phyloP scores from a whole-genome alignment of 345 rosid species.

The Excoecaria agallocha region DNA sequence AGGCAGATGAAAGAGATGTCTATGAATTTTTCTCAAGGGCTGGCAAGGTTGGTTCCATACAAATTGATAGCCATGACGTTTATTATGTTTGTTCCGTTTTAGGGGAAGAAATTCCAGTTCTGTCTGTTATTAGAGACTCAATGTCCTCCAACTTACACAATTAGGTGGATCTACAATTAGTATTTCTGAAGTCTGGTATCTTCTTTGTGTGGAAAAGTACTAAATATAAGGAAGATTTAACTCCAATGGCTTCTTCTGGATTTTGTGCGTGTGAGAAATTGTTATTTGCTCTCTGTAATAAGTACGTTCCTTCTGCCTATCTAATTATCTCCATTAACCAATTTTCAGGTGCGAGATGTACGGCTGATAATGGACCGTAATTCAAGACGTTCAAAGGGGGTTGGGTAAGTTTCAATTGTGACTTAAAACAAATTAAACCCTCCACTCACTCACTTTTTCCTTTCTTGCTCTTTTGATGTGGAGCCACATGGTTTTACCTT shows the following conservation, averaged over 20 bases:
- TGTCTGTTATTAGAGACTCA: not conserved
- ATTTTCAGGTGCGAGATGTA: slow-evolving; percentile 88
- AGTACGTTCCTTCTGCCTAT: not conserved
- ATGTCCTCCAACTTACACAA: not conserved
- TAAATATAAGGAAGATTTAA: not conserved
- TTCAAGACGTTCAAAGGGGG: slow-evolving; percentile 94
- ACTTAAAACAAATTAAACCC: too few species aligned
- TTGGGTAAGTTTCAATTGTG: slow-evolving; percentile 52
- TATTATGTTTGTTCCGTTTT: not conserved
- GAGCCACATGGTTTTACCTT: too few species aligned
- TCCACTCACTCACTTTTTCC: too few species aligned
- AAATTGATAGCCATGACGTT: not conserved
- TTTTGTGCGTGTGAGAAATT: not conserved
- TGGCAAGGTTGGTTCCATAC: slow-evolving; percentile 68
- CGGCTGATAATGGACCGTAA: slow-evolving; percentile 97
- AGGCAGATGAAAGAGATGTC: slow-evolving; percentile 90
- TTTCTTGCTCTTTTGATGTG: too few species aligned
- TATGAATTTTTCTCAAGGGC: slow-evolving; percentile 95
- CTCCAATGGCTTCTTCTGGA: not conserved
- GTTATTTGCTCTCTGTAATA: slow-evolving; percentile 3
- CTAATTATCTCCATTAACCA: slow-evolving; percentile 12
- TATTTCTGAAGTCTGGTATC: not conserved
- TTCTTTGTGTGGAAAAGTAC: slow-evolving; percentile 1
- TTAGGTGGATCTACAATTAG: not conserved
- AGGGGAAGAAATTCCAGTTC: not conserved